Evolutionary conservation across 1,284 basidiomycete genomes (phyloP), one percentile per base, ranked within the genome.

Genomic region (Coniferiporia weirii): DNA sequence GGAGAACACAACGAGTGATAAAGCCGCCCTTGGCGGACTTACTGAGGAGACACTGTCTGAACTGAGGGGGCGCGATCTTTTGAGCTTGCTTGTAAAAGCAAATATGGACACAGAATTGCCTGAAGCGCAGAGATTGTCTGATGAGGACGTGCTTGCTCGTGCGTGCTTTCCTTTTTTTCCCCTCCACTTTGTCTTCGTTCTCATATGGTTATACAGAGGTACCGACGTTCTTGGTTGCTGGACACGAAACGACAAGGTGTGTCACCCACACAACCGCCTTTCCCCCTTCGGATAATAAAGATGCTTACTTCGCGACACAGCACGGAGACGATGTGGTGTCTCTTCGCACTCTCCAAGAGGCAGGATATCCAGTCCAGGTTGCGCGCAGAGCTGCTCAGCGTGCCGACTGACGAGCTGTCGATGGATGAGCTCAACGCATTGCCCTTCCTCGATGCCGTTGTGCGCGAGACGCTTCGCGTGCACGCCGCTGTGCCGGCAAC

Each of bases 121-220:
- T 13, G 70, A 72, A 2, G 72, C 70, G 4, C 78, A 83, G 64
- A 69, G 72, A 36, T 68, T 85, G 64, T 72, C 76, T 6, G 81
- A 85, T 61, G 75, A 77, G 7, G 83, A 86, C 62, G 76, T 84
- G 1, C 64, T 80, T n/a, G 78, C 79, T 13, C 81, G 83, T 75
- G 74, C 75, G 69, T 79, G 68, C 1, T 44, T 8, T 36, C 13
- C 13, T 10, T 32, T 20, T 8, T 22, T 27, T 4, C 46, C n/a
- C n/a, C 50, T 34, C 1, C 20, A 4, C 3, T 36, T 13, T 22
- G 40, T 35, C 10, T 27, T 27, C 27, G 27, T 27, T 27, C 27
- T 27, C 27, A 27, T 36, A 9, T 9, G 38, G 15, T 58, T 12
- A 8, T 35, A 17, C 60, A 58, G 60, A 82, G 68, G 76, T 82